A percentile compares a stretch with the other conserved stretches of the same genome.
phyloP scores from a whole-genome alignment of 495 filamentous ascomycete species.

The Neurospora sp. region DNA sequence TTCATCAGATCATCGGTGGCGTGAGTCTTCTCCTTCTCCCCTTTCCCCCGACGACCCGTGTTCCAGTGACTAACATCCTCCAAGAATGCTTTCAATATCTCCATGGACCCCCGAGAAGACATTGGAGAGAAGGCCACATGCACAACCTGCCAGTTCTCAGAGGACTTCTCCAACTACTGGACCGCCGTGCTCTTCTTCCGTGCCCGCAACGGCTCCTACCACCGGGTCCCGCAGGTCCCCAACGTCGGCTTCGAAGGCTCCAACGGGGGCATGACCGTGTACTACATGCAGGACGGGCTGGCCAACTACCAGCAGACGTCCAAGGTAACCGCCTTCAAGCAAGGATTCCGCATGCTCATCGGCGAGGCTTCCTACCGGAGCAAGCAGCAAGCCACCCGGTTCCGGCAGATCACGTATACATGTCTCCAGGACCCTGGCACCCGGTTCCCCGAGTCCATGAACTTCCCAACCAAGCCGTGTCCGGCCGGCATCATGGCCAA shows the following conservation, averaged over 20 bases:
- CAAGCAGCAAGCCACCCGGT: slow-evolving; percentile 24
- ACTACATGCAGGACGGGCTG: slow-evolving; percentile 36
- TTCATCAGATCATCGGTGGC: slow-evolving; percentile 37
- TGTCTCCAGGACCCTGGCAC: slow-evolving; percentile 17
- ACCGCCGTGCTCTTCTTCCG: slow-evolving; percentile 32
- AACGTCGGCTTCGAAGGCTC: slow-evolving; percentile 32
- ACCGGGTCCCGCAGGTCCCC: slow-evolving; percentile 30
- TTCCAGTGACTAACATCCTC: not conserved
- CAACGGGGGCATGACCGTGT: slow-evolving; percentile 34
- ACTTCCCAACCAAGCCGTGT: slow-evolving; percentile 19
- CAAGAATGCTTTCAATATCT: slow-evolving; percentile 10
- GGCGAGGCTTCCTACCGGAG: slow-evolving; percentile 24
- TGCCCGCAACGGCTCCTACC: slow-evolving; percentile 27
- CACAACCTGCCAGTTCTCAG: slow-evolving; percentile 30
- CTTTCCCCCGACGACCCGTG: slow-evolving; percentile 7
- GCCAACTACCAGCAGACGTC: slow-evolving; percentile 29
- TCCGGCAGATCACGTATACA: slow-evolving; percentile 28
- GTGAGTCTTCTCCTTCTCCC: slow-evolving; percentile 39
- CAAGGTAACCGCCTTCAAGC: slow-evolving; percentile 36
- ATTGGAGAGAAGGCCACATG: slow-evolving; percentile 25
- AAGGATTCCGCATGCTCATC: slow-evolving; percentile 33
- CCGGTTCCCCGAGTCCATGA: slow-evolving; percentile 16
- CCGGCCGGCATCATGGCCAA: slow-evolving; percentile 26
- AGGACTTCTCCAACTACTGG: slow-evolving; percentile 37
- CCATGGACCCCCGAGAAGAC: slow-evolving; percentile 27